Percentiles rank a stretch among this genome's conserved stretches.
phyloP scores from a whole-genome alignment of 306 rosid genomes.

The Herpetospermum pedunculosum region DNA sequence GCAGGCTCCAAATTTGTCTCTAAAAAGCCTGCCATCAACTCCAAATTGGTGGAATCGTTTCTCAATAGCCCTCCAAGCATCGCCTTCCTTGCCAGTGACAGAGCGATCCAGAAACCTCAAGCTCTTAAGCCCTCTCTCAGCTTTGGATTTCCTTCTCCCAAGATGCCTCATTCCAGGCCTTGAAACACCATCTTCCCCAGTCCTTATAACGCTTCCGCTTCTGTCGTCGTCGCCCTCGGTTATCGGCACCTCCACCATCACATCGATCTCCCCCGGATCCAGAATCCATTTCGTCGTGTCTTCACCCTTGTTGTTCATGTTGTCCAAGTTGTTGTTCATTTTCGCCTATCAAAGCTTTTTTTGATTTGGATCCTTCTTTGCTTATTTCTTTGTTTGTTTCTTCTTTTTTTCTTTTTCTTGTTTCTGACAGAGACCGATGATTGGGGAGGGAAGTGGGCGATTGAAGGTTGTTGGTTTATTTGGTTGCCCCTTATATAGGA shows the following conservation, averaged over 20 bases:
- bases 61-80: slow-evolving; percentile 58
- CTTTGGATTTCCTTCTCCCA: slow-evolving; percentile 34
- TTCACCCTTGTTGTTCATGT: not conserved
- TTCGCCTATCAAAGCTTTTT: not conserved
- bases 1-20: slow-evolving; percentile 70
- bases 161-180: slow-evolving; percentile 6
- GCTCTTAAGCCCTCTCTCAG: slow-evolving; percentile 52
- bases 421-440: not conserved
- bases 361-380: not conserved
- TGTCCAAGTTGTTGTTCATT: slow-evolving; percentile 16
- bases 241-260: slow-evolving; percentile 21
- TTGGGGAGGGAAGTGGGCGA: slow-evolving; percentile 1
- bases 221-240: not conserved
- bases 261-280: slow-evolving; percentile 34
- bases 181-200: not conserved
- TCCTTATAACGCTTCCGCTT: slow-evolving; percentile 9
- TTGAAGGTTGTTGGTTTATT: not conserved
- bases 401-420: not conserved
- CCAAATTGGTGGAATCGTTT: slow-evolving; percentile 38
- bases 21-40: slow-evolving; percentile 33
- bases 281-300: slow-evolving; percentile 44
- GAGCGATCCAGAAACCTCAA: slow-evolving; percentile 65
- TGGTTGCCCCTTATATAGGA: not conserved
- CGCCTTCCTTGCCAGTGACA: slow-evolving; percentile 52
- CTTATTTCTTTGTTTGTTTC: not conserved